These are phyloP conservation scores for Pestalotiopsis sp. DNA, from an alignment of 2,329 filamentous ascomycete species.

Conservation along the genomic window DNA sequence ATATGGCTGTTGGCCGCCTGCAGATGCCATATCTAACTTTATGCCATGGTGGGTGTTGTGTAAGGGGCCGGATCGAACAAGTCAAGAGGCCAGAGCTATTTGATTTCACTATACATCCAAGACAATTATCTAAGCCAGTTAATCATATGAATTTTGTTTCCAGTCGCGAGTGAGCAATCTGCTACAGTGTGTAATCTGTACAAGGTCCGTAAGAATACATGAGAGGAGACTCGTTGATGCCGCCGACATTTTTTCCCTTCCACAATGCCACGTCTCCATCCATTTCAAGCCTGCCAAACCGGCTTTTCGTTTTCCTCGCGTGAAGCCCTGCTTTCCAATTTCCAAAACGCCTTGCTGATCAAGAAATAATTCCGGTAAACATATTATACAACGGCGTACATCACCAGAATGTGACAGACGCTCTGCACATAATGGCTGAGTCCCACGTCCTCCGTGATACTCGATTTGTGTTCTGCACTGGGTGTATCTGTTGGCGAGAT, in stretches of 20 bases:
- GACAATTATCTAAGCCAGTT: neutral
- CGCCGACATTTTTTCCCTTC: neutral
- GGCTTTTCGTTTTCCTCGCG: neutral
- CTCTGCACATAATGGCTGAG: neutral
- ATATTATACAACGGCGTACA: slow-evolving; percentile 7
- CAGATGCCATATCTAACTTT: too few relatives aligned
- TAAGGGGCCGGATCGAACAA: too few relatives aligned
- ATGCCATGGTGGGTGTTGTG: too few relatives aligned
- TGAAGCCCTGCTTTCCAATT: neutral
- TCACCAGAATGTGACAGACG: neutral
- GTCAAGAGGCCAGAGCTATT: neutral
- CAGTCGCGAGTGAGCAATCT: slow-evolving; percentile 1
- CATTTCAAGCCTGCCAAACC: neutral
- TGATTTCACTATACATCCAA: neutral
- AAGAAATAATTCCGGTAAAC: neutral
- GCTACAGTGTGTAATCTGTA: slow-evolving; percentile 1
- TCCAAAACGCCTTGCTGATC: slow-evolving; percentile 11
- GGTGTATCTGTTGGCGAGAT: neutral
- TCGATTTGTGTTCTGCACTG: neutral
- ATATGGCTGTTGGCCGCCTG: too few relatives aligned
- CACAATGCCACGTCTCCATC: neutral
- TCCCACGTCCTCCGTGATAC: neutral
- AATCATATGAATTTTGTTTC: neutral
- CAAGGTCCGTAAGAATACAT: slow-evolving; percentile 1
- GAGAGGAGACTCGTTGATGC: slow-evolving; percentile 8